Evolutionary conservation across 2,329 filamentous ascomycete genomes (phyloP).

Genomic region (Sphaerulina populicola): DNA sequence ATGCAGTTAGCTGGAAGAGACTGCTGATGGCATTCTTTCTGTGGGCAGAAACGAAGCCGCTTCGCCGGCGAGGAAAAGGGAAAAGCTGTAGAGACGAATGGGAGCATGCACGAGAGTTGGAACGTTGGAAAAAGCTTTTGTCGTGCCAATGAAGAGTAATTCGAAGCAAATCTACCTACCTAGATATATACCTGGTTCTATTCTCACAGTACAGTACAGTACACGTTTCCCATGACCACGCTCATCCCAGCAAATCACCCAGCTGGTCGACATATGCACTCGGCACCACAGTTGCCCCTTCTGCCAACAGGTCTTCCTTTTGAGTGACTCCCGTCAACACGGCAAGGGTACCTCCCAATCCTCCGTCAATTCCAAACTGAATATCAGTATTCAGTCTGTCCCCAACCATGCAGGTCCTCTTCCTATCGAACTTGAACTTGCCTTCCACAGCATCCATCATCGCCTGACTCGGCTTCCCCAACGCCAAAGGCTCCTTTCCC

Average conservation of each 20-base stretch:
- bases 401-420: slow-evolving; percentile 87
- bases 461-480: slow-evolving; percentile 93
- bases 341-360: slow-evolving; percentile 79
- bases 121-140: slow-evolving; percentile 1
- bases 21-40: slow-evolving; percentile 13
- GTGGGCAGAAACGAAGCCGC: slow-evolving; percentile 3
- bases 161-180: too few species aligned
- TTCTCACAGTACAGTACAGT: not conserved
- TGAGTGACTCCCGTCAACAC: slow-evolving; percentile 85
- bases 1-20: not conserved
- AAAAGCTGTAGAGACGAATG: slow-evolving; percentile 9
- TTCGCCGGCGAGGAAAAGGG: slow-evolving; percentile 5
- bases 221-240: not conserved
- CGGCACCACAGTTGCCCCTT: slow-evolving; percentile 61
- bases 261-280: slow-evolving; percentile 77
- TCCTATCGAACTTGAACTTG: slow-evolving; percentile 81
- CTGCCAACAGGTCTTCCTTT: slow-evolving; percentile 71
- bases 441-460: slow-evolving; percentile 99
- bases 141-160: too few species aligned
- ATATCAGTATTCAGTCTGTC: slow-evolving; percentile 94
- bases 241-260: slow-evolving; percentile 55
- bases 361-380: slow-evolving; percentile 83
- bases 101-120: not conserved
- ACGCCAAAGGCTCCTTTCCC: slow-evolving; percentile 59
- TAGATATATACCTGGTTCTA: not conserved